A percentile compares a stretch with the other conserved stretches of the same genome.
Conservation (phyloP, 2,329 filamentous ascomycete species). For the Colletotrichum endophyticum region DNA sequence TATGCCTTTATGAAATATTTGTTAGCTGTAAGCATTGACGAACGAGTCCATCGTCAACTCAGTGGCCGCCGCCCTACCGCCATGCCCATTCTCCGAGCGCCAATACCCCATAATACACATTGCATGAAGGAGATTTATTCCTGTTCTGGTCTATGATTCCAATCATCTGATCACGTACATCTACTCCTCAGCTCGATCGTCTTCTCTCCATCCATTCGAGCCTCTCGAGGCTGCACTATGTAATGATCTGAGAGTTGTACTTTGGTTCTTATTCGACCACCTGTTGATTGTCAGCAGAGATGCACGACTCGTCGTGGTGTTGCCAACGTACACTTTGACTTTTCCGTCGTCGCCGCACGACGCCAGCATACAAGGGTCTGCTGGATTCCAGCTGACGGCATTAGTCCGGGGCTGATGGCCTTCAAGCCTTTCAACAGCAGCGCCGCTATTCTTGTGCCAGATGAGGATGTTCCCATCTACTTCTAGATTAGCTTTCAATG, state of each 20-base stretch:
- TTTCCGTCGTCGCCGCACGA: slow-evolving; percentile 87
- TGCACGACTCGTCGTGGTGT: not conserved
- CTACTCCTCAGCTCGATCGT: not conserved
- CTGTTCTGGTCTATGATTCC: slow-evolving; percentile 1
- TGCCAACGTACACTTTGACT: slow-evolving; percentile 77
- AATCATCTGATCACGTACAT: not conserved
- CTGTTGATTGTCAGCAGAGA: slow-evolving; percentile 9
- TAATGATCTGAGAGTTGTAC: slow-evolving; percentile 23
- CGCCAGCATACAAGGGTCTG: slow-evolving; percentile 82
- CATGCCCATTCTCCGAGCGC: not conserved
- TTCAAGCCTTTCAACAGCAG: slow-evolving; percentile 75
- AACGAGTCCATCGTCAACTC: not conserved
- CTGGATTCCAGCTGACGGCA: slow-evolving; percentile 87
- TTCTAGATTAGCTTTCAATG: not conserved
- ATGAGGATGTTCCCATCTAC: slow-evolving; percentile 76
- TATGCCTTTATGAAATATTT: not conserved
- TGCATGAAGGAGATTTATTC: slow-evolving; percentile 7
- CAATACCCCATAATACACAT: slow-evolving; percentile 2
- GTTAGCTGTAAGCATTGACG: not conserved
- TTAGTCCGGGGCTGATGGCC: slow-evolving; percentile 84
- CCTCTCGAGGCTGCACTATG: slow-evolving; percentile 6
- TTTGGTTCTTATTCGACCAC: slow-evolving; percentile 29
- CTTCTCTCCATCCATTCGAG: slow-evolving; percentile 14
- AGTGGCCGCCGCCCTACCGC: not conserved
- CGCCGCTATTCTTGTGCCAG: slow-evolving; percentile 87